Conservation (phyloP, 2,329 filamentous ascomycete species). For the Exophiala lecanii-corni region DNA sequence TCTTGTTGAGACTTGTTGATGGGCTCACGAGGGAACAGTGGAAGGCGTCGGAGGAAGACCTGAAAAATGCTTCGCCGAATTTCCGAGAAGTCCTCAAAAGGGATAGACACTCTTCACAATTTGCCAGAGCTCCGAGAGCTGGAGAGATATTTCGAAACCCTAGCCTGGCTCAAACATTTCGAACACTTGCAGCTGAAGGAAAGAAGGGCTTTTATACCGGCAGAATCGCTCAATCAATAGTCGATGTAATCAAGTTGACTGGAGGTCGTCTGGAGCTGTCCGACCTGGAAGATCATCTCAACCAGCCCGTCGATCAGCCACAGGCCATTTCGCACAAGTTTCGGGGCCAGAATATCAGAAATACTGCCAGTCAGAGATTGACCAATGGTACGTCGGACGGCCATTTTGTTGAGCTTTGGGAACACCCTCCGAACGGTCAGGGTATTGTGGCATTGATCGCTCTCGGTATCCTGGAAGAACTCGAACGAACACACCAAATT, state of each 20-base stretch:
- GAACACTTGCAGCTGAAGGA: conserved; percentile 69
- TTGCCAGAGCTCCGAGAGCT: conserved; percentile 67
- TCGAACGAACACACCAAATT: conserved; percentile 72
- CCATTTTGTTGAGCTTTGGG: conserved; percentile 71
- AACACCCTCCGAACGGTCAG: conserved; percentile 94
- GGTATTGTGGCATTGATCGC: conserved; percentile 94
- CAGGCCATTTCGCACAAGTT: conserved; percentile 81
- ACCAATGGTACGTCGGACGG: conserved; percentile 18
- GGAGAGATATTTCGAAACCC: conserved; percentile 90
- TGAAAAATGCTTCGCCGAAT: conserved; percentile 77
- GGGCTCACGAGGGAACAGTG: too few species aligned
- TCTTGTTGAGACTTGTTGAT: too few species aligned
- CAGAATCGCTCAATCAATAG: conserved; percentile 71
- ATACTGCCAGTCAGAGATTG: conserved; percentile 42
- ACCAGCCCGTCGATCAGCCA: conserved; percentile 69
- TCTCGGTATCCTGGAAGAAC: conserved; percentile 80
- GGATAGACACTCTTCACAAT: conserved; percentile 62
- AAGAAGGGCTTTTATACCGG: conserved; percentile 91
- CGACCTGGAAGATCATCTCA: conserved; percentile 73
- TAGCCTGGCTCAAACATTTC: conserved; percentile 74
- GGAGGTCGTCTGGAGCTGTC: conserved; percentile 75
- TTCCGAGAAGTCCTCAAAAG: conserved; percentile 80
- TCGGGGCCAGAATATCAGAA: conserved; percentile 55
- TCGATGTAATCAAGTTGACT: conserved; percentile 69
- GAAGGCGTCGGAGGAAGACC: conserved; percentile 56